phyloP scores from a whole-genome alignment of 1,139 yeast species.

The Hyphopichia khmerensis region DNA sequence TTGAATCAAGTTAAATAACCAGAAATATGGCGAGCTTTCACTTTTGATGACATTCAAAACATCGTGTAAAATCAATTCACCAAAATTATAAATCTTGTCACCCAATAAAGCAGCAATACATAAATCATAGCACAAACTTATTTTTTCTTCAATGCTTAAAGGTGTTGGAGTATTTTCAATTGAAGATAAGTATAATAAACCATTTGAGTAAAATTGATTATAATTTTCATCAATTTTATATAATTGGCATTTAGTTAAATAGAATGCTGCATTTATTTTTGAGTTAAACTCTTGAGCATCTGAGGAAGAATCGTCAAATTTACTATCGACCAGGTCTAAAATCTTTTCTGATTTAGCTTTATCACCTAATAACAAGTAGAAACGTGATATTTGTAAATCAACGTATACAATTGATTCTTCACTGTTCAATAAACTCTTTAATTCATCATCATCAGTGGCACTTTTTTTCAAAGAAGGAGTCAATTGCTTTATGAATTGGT shows the following conservation, averaged over 20 bases:
- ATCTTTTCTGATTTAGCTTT: slow-evolving; percentile 65
- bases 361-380: slow-evolving; percentile 57
- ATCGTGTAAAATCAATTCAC: slow-evolving; percentile 90
- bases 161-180: slow-evolving; percentile 42
- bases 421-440: slow-evolving; percentile 34
- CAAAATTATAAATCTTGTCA: slow-evolving; percentile 90
- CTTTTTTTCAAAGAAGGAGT: slow-evolving; percentile 17
- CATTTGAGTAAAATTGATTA: slow-evolving; percentile 72
- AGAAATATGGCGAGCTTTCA: slow-evolving; percentile 50
- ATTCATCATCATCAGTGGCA: slow-evolving; percentile 31
- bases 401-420: slow-evolving; percentile 57
- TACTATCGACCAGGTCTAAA: slow-evolving; percentile 59
- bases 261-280: slow-evolving; percentile 78
- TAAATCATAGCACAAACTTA: slow-evolving; percentile 71
- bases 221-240: slow-evolving; percentile 75
- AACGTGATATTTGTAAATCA: slow-evolving; percentile 76
- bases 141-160: slow-evolving; percentile 22
- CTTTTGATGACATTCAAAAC: slow-evolving; percentile 54
- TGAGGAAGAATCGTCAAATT: slow-evolving; percentile 51
- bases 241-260: slow-evolving; percentile 76
- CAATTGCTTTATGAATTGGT: slow-evolving; percentile 39
- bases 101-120: slow-evolving; percentile 88
- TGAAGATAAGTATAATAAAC: slow-evolving; percentile 49
- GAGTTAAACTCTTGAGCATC: slow-evolving; percentile 48
- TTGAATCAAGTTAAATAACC: slow-evolving; percentile 73